Base-by-base conservation (phyloP, 179 eudicot species). In the Carnegiea gigantea region DNA sequence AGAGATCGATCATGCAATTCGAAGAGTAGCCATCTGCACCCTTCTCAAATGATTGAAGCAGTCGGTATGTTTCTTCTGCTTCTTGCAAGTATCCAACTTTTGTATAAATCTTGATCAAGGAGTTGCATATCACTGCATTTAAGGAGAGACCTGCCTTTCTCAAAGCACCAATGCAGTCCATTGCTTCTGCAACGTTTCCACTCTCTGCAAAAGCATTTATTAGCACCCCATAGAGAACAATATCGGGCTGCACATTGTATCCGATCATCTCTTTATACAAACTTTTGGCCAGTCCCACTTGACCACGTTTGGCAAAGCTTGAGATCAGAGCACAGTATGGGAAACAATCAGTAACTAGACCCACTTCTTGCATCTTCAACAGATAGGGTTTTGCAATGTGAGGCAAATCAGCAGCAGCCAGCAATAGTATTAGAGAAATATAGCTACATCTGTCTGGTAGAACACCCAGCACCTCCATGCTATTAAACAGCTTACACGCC, bases 281-380 rank as follows among this genome's bases (percentile, higher is more conserved):
- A 75, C 83, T 83, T 81, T 88, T 88, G 9, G 97, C 98, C 70
- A 72, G 79, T 65, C 90, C 95, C 80, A 92, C 72, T 83, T 89
- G 85, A 79, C 95, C 93, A 73, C 88, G 82, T 81, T 87, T 92
- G 43, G 86, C 85, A 81, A 87, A 95, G 86, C 98, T 91, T 33
- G 95, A 95, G 77, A 95, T 92, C 17, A 93, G 93, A 18, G 98
- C 95, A 80, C 97, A 88, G 71, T 95, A 92, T 5, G 92, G 93
- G 79, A 90, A 85, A 84, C 98, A 95, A 57, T 93, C 93, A 78
- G 77, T 87, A 65, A 88, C 87, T 30, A 89, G 72, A 81, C 91
- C 91, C 0, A 88, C 91, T 77, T 88, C 86, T 70, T 89, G 98
- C 99, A 95, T 93, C 88, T 87, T 92, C 77, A 84, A 77, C 79